phyloP scores from a whole-genome alignment of 225 moss, liverwort and hornwort genomes.

The Pseudisothecium myosuroides region DNA sequence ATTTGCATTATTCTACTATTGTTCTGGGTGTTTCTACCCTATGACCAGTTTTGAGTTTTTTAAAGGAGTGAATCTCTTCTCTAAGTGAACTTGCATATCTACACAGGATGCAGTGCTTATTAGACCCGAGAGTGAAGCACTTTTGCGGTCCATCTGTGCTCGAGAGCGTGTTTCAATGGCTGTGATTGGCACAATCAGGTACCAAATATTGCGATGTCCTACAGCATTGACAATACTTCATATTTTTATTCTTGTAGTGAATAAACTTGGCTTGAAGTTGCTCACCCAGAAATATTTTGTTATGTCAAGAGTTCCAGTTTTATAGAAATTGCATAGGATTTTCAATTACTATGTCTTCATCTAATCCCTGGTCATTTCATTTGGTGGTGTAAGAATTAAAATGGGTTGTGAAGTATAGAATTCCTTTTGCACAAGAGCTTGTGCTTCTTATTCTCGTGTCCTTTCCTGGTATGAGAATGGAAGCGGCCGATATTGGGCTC shows the following conservation, averaged over 20 bases:
- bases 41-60: not conserved
- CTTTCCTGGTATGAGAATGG: not conserved
- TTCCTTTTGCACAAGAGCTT: not conserved
- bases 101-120: constrained; percentile 87
- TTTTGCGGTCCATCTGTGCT: constrained; percentile 79
- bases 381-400: not conserved
- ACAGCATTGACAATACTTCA: not conserved
- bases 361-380: not conserved
- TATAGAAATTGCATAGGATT: not conserved
- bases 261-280: not conserved
- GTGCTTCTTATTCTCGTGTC: not conserved
- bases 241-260: not conserved
- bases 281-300: not conserved
- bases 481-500: not conserved
- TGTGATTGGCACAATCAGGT: constrained; percentile 94
- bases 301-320: not conserved
- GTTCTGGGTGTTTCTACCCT: not conserved
- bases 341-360: not conserved
- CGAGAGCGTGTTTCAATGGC: constrained; percentile 98
- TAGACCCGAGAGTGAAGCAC: constrained; percentile 74
- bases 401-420: not conserved
- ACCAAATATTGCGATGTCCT: not conserved
- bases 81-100: not conserved
- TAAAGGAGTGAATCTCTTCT: not conserved
- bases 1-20: not conserved